Evolutionary conservation across 2,329 filamentous ascomycete genomes (phyloP).

Genomic region (Gaeumannomyces tritici): DNA sequence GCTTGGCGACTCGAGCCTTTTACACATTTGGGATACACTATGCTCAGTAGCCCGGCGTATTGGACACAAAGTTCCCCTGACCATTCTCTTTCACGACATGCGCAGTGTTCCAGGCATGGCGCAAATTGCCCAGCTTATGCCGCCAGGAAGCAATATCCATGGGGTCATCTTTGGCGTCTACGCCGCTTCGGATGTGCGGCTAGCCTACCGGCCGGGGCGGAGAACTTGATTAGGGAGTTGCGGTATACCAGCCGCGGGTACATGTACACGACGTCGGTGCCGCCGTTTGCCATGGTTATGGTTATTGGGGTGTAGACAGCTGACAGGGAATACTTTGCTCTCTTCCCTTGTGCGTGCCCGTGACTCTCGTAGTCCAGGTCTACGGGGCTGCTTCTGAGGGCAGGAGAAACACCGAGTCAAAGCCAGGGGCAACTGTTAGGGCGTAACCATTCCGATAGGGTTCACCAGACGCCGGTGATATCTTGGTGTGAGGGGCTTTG

Average conservation of each 20-base stretch:
- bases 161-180: constrained; percentile 5
- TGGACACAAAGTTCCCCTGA: constrained; percentile 1
- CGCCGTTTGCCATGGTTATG: constrained; percentile 8
- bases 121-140: not conserved
- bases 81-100: constrained; percentile 7
- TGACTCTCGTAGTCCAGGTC: too few species aligned
- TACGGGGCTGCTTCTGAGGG: too few species aligned
- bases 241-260: constrained; percentile 8
- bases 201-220: constrained; percentile 6
- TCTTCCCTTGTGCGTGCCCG: too few species aligned
- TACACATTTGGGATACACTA: not conserved
- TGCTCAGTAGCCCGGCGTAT: not conserved
- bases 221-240: constrained; percentile 7
- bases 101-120: not conserved
- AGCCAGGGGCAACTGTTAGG: too few species aligned
- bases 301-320: too few species aligned
- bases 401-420: too few species aligned
- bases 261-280: constrained; percentile 7
- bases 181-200: constrained; percentile 3
- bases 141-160: not conserved
- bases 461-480: too few species aligned
- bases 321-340: too few species aligned
- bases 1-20: not conserved
- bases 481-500: too few species aligned
- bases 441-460: too few species aligned